phyloP scores from a whole-genome alignment of 139 green algal species.

The Auxenochlorella pyrenoidosa region DNA sequence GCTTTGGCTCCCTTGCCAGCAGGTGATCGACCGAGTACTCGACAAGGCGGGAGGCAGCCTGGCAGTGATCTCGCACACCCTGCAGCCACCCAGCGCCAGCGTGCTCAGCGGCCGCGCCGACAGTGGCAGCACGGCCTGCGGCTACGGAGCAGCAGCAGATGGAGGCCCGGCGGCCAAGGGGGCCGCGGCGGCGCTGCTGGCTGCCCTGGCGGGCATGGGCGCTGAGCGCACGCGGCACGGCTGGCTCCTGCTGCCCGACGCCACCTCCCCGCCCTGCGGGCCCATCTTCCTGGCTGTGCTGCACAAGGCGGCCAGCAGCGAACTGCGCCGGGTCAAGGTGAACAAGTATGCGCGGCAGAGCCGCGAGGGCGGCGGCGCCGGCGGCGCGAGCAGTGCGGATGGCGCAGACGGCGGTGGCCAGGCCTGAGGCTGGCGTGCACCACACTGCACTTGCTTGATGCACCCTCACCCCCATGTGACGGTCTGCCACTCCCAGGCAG shows the following conservation, averaged over 20 bases:
- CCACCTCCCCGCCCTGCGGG: constrained; percentile 33
- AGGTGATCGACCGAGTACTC: no score
- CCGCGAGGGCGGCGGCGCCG: not conserved
- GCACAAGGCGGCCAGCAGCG: constrained; percentile 50
- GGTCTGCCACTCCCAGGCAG: no score
- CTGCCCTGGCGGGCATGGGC: constrained; percentile 17
- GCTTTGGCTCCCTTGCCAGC: no score
- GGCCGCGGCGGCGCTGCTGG: not conserved
- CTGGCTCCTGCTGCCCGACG: constrained; percentile 60
- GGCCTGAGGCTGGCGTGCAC: no score
- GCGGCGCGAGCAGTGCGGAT: not conserved
- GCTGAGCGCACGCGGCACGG: constrained; percentile 54
- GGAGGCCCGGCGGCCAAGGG: not conserved
- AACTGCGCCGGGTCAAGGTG: not conserved
- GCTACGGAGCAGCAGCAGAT: not conserved
- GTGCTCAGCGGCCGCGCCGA: not conserved
- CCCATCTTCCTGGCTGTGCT: constrained; percentile 66
- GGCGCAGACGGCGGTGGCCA: not conserved
- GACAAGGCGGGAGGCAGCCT: not conserved
- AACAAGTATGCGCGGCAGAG: constrained; percentile 26
- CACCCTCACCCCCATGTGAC: no score
- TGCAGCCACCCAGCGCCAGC: not conserved
- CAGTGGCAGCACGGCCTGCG: not conserved
- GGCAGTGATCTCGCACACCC: constrained; percentile 25
- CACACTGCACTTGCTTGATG: no score